These are phyloP conservation scores for Globisporangium viniferum DNA, from an alignment of 352 stramenopile species.

Conservation along the genomic window DNA sequence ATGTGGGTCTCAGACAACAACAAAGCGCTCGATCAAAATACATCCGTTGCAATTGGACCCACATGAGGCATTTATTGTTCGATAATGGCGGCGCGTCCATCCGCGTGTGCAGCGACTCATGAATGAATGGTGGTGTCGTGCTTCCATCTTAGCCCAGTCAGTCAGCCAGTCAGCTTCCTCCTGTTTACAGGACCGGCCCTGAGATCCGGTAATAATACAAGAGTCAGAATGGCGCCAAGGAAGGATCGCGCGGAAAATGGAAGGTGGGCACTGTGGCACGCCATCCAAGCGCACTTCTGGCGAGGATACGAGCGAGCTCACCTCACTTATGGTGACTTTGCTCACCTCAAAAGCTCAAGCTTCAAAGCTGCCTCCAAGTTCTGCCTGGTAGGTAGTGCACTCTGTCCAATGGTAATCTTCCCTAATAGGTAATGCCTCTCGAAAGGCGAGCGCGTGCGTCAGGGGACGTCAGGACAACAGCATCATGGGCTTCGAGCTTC, in stretches of 20 bases:
- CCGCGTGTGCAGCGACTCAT: neutral
- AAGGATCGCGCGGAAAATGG: conserved; percentile 10
- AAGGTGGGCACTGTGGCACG: conserved; percentile 7
- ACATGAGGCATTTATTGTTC: neutral
- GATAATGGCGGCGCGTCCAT: neutral
- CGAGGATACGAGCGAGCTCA: neutral
- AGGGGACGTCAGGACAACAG: neutral
- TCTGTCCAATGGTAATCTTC: neutral
- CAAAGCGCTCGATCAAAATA: neutral
- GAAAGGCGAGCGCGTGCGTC: neutral
- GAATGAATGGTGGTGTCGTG: neutral
- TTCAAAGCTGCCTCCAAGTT: neutral
- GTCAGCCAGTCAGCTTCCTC: neutral
- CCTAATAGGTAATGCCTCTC: neutral
- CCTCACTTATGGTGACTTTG: neutral
- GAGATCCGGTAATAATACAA: neutral
- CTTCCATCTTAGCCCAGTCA: neutral
- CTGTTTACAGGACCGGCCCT: neutral
- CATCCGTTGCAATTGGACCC: neutral
- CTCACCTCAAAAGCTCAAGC: neutral
- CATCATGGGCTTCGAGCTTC: neutral
- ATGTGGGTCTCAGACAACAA: neutral
- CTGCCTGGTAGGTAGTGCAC: neutral
- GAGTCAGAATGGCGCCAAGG: conserved; percentile 5
- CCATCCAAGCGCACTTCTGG: neutral